phyloP scores from a whole-genome alignment of 208 protist genomes.

The Crithidia acanthocephali region DNA sequence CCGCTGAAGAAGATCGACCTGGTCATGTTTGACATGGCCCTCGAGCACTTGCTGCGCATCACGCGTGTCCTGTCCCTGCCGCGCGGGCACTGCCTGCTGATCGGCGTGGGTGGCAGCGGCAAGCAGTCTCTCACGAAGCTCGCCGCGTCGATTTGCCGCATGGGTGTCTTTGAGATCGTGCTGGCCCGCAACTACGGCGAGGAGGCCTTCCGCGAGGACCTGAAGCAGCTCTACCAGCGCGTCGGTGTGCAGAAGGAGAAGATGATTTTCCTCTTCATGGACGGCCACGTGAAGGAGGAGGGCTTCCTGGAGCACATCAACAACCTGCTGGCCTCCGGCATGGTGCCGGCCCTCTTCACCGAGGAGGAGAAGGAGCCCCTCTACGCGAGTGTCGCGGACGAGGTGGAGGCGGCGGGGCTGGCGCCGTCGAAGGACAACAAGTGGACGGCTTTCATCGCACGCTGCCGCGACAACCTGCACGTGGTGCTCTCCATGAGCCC shows the following conservation, averaged over 20 bases:
- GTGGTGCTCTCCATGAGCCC: conserved; percentile 99
- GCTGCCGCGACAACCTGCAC: conserved; percentile 98
- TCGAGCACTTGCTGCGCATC: conserved; percentile 97
- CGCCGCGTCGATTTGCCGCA: conserved; percentile 93
- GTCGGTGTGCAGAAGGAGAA: conserved; percentile 93
- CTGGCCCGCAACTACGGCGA: conserved; percentile 98
- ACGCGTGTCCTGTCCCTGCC: conserved; percentile 96
- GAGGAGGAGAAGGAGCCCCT: conserved; percentile 98
- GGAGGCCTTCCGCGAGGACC: conserved; percentile 97
- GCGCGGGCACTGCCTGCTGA: conserved; percentile 97
- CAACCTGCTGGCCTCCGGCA: conserved; percentile 98
- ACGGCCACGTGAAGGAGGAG: conserved; percentile 98
- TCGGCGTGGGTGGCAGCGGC: conserved; percentile 98
- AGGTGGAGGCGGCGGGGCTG: conserved; percentile 86
- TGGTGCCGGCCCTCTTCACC: conserved; percentile 98
- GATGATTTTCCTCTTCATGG: conserved; percentile 98
- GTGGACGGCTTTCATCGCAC: conserved; percentile 98
- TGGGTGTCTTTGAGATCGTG: conserved; percentile 97
- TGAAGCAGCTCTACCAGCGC: conserved; percentile 97
- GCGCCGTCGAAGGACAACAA: conserved; percentile 96
- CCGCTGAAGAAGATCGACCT: conserved; percentile 95
- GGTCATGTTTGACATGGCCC: conserved; percentile 99
- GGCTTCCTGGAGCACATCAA: conserved; percentile 99
- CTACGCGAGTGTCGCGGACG: conserved; percentile 92
- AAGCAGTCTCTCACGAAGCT: conserved; percentile 98